Conservation (phyloP, 768 basidiomycete species). For the Chalciporus chontae region DNA sequence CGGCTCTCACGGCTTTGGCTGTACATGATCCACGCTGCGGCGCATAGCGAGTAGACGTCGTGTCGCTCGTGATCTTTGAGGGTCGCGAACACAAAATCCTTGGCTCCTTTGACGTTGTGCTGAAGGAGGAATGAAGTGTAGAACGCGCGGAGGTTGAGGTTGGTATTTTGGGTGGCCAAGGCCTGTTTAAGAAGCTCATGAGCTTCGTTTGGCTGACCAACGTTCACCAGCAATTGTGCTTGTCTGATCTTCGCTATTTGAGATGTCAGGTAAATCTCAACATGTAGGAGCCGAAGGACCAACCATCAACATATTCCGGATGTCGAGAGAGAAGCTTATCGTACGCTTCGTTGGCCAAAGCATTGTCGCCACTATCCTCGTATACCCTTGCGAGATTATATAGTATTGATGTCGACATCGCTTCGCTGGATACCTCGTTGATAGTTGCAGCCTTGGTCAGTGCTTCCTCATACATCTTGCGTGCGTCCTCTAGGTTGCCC, state of each 20-base stretch:
- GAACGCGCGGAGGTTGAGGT: conserved; percentile 87
- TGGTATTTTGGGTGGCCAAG: conserved; percentile 68
- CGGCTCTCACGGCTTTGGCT: conserved; percentile 81
- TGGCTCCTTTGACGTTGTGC: conserved; percentile 67
- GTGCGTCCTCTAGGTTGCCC: conserved; percentile 52
- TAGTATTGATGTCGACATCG: conserved; percentile 74
- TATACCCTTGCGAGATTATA: conserved; percentile 93
- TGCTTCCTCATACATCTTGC: conserved; percentile 68
- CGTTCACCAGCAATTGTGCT: conserved; percentile 68
- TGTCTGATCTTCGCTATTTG: conserved; percentile 85
- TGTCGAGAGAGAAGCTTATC: conserved; percentile 83
- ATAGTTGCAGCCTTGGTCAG: conserved; percentile 53
- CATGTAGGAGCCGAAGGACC: conserved; percentile 26
- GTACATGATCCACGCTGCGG: conserved; percentile 84
- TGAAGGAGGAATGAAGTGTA: conserved; percentile 93
- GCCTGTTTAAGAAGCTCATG: conserved; percentile 90
- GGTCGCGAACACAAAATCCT: conserved; percentile 87
- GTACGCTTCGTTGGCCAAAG: conserved; percentile 80
- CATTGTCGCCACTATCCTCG: conserved; percentile 76
- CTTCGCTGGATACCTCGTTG: conserved; percentile 52
- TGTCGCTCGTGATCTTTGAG: conserved; percentile 83
- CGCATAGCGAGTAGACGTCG: conserved; percentile 90
- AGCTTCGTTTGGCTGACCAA: conserved; percentile 75
- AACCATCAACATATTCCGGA: conserved; percentile 96
- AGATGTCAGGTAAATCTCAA: conserved; percentile 6